Percentiles rank a stretch among this genome's conserved stretches.
phyloP scores from a whole-genome alignment of 2,329 filamentous ascomycete genomes.

The Trichoderma polysporum region DNA sequence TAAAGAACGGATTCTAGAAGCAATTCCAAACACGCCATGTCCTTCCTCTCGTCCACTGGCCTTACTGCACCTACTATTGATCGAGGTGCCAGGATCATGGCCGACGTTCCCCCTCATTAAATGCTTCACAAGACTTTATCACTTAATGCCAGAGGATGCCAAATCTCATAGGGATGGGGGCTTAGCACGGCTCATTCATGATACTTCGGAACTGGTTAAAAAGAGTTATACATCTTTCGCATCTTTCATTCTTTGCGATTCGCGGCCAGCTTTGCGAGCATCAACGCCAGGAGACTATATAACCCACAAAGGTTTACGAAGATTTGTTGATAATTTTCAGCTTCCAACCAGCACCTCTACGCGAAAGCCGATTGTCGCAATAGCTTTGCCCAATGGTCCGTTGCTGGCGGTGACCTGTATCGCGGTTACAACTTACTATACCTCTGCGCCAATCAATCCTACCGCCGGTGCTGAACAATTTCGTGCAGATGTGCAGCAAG shows the following conservation, averaged over 20 bases:
- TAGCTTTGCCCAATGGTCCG: conserved; percentile 54
- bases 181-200: conserved; percentile 24
- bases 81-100: conserved; percentile 31
- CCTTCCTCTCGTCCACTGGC: conserved; percentile 30
- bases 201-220: conserved; percentile 30
- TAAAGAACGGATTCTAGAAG: conserved; percentile 26
- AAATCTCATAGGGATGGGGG: conserved; percentile 30
- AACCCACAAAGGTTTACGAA: conserved; percentile 33
- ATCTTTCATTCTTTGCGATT: conserved; percentile 33
- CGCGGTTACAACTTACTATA: conserved; percentile 50
- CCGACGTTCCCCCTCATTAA: conserved; percentile 33
- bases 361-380: conserved; percentile 46
- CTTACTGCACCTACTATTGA: conserved; percentile 29
- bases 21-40: conserved; percentile 24
- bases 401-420: conserved; percentile 51
- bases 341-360: conserved; percentile 28
- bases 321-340: conserved; percentile 36
- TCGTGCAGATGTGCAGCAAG: conserved; percentile 48
- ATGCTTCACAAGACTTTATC: conserved; percentile 38
- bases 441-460: conserved; percentile 52
- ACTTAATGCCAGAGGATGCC: conserved; percentile 37
- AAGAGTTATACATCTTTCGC: conserved; percentile 40
- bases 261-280: conserved; percentile 32
- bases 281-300: conserved; percentile 30
- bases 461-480: conserved; percentile 51